A percentile compares a stretch with the other conserved stretches of the same genome.
Conservation (phyloP, 495 filamentous ascomycete genomes). For the Penicillium pancosmium region DNA sequence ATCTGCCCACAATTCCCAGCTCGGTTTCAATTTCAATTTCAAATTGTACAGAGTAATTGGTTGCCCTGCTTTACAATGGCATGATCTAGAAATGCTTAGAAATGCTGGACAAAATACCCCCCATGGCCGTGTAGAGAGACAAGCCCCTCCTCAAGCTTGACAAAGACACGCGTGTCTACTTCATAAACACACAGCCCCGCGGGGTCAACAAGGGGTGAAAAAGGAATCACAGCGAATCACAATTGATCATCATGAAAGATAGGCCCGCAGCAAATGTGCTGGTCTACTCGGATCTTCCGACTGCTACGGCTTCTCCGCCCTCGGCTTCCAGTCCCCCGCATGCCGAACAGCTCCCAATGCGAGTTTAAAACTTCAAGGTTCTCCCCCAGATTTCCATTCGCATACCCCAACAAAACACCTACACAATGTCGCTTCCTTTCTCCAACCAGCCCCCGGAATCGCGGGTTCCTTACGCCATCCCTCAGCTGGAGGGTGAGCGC, state of each 20-base stretch:
- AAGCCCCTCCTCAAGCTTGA: background rate
- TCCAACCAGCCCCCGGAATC: conserved; percentile 27
- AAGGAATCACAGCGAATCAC: background rate
- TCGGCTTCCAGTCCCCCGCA: conserved; percentile 19
- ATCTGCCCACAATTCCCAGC: too few relatives aligned
- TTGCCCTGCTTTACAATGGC: too few relatives aligned
- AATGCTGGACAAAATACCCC: background rate
- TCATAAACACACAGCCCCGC: background rate
- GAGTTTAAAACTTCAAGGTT: conserved; percentile 7
- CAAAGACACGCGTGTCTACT: background rate
- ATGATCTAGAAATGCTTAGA: too few relatives aligned
- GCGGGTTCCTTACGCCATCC: conserved; percentile 43
- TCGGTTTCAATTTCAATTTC: too few relatives aligned
- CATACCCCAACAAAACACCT: background rate
- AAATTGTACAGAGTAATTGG: too few relatives aligned
- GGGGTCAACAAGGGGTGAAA: background rate
- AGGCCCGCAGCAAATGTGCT: background rate
- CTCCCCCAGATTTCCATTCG: background rate
- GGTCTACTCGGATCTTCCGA: conserved; percentile 28
- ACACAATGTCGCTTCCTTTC: conserved; percentile 32
- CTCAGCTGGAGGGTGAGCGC: conserved; percentile 46
- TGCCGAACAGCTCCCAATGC: conserved; percentile 10
- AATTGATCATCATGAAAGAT: background rate
- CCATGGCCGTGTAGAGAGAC: background rate
- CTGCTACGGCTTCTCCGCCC: conserved; percentile 20